A percentile compares a stretch with the other conserved stretches of the same genome.
Evolutionary conservation across 495 filamentous ascomycete species (phyloP).

Genomic region (Penicillium soppii): DNA sequence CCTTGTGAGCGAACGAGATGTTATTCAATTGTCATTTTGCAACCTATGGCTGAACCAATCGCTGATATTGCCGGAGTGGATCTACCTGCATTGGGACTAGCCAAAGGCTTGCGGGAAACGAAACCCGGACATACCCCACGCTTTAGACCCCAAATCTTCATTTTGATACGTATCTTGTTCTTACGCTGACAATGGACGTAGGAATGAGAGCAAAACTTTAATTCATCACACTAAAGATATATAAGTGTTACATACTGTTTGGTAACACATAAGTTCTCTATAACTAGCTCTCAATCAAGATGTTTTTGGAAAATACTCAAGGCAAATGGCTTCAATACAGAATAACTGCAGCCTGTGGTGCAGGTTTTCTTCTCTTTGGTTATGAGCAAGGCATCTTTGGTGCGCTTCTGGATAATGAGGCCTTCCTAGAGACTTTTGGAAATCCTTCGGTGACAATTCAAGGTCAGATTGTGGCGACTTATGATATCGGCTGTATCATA

Average conservation of each 20-base stretch:
- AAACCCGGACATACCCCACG: neutral
- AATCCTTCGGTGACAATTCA: conserved; percentile 10
- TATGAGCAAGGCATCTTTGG: conserved; percentile 33
- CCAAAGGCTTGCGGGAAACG: neutral
- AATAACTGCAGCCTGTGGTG: conserved; percentile 13
- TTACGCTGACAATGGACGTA: too few species aligned
- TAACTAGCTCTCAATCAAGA: conserved; percentile 21
- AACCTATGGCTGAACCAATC: neutral
- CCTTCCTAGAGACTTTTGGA: conserved; percentile 10
- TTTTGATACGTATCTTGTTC: neutral
- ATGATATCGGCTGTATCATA: conserved; percentile 11
- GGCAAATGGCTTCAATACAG: conserved; percentile 10
- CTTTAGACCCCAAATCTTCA: neutral
- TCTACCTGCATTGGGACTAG: neutral
- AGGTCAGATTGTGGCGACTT: conserved; percentile 15
- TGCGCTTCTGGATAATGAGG: conserved; percentile 20
- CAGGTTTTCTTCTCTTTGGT: conserved; percentile 23
- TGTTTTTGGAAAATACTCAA: conserved; percentile 1
- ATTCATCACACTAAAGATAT: too few species aligned
- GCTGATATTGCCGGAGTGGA: neutral
- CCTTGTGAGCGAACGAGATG: neutral
- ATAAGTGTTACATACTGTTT: too few species aligned
- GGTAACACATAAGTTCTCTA: too few species aligned
- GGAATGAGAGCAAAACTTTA: too few species aligned
- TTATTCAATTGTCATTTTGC: neutral